These are phyloP conservation scores for Podaxis sp. DNA, from an alignment of 768 basidiomycete species.

Conservation along the genomic window DNA sequence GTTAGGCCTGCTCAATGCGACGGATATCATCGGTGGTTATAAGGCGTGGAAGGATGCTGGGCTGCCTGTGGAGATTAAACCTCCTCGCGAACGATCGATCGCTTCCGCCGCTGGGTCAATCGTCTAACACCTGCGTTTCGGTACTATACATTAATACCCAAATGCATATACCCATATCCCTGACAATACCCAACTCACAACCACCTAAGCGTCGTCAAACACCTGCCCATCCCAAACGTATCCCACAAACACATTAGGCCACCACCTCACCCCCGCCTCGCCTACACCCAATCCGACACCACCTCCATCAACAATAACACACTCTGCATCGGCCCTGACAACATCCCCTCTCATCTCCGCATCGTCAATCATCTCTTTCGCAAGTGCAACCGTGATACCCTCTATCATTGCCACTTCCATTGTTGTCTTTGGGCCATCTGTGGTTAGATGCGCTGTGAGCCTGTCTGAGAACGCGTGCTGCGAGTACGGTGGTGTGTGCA, in stretches of 20 bases:
- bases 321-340: constrained; percentile 10
- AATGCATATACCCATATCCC: neutral
- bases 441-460: constrained; percentile 51
- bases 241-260: constrained; percentile 60
- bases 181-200: neutral
- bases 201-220: constrained; percentile 11
- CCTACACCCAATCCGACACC: constrained; percentile 40
- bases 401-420: constrained; percentile 74
- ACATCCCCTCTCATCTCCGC: constrained; percentile 45
- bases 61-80: constrained; percentile 48
- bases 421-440: constrained; percentile 53
- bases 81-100: constrained; percentile 16
- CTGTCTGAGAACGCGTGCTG: constrained; percentile 67
- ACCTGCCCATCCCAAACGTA: constrained; percentile 77
- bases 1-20: constrained; percentile 69
- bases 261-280: constrained; percentile 64
- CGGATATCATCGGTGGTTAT: constrained; percentile 76
- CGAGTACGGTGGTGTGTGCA: constrained; percentile 81
- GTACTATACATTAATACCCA: neutral
- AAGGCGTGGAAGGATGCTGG: constrained; percentile 69
- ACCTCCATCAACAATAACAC: constrained; percentile 9
- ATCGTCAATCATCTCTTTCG: constrained; percentile 73
- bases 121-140: constrained; percentile 16
- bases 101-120: constrained; percentile 27
- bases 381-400: constrained; percentile 67